Evolutionary conservation across 805 yeast species (phyloP).

Genomic region (Kazachstania martiniae): DNA sequence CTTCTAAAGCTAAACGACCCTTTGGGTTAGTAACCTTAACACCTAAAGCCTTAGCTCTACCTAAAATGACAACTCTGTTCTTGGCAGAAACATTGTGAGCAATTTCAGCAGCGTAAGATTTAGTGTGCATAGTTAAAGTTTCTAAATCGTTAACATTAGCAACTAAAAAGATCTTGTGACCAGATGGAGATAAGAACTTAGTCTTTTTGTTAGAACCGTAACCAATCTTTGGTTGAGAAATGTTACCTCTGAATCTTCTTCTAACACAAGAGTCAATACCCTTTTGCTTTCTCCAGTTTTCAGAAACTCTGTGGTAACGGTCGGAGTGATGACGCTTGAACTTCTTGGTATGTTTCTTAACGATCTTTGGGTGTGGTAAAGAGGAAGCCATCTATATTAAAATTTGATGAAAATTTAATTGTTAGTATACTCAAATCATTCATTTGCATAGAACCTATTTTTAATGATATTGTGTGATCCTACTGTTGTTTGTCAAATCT

Average conservation of each 20-base stretch:
- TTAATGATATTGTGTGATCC: too few relatives aligned
- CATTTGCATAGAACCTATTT: too few relatives aligned
- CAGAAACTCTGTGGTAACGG: conserved; percentile 96
- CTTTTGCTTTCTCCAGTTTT: conserved; percentile 99
- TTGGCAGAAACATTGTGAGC: conserved; percentile 97
- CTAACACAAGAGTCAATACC: conserved; percentile 99
- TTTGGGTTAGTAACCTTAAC: conserved; percentile 98
- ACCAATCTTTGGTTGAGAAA: conserved; percentile 98
- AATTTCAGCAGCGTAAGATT: conserved; percentile 98
- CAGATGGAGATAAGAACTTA: conserved; percentile 89
- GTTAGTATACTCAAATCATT: too few relatives aligned
- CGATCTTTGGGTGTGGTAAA: conserved; percentile 97
- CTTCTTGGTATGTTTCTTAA: conserved; percentile 97
- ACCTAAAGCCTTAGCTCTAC: conserved; percentile 97
- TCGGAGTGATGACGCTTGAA: conserved; percentile 99
- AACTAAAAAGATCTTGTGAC: conserved; percentile 95
- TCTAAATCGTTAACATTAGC: conserved; percentile 90
- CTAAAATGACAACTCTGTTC: conserved; percentile 93
- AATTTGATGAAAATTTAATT: background rate
- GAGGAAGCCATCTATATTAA: conserved; percentile 77
- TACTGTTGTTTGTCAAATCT: too few relatives aligned
- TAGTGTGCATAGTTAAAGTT: conserved; percentile 90
- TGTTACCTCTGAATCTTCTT: conserved; percentile 99
- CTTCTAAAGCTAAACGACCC: conserved; percentile 97
- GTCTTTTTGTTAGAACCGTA: conserved; percentile 99